phyloP scores from a whole-genome alignment of 257 asterid genomes.

The Lantana camara region DNA sequence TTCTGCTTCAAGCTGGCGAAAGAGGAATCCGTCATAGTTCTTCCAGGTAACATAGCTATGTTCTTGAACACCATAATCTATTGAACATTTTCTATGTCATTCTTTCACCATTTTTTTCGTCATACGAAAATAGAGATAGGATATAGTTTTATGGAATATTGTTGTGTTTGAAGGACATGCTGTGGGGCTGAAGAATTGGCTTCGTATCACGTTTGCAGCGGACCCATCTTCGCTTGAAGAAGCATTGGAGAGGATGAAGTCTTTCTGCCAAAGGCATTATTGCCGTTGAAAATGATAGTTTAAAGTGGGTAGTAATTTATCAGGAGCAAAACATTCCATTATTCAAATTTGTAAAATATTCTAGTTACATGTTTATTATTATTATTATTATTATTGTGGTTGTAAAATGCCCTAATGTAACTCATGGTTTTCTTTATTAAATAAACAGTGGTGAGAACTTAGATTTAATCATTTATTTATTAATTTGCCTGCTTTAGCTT shows the following conservation, averaged over 20 bases:
- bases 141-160: no score
- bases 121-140: no score
- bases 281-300: conserved; percentile 30
- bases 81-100: no score
- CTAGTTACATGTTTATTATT: not conserved
- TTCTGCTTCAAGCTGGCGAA: conserved; percentile 82
- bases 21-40: conserved; percentile 74
- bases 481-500: no score
- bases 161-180: conserved; percentile 54
- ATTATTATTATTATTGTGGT: no score
- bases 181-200: conserved; percentile 79
- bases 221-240: conserved; percentile 67
- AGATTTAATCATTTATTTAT: no score
- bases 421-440: no score
- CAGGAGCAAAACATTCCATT: not conserved
- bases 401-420: no score
- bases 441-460: no score
- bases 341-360: not conserved
- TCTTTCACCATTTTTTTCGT: no score
- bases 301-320: not conserved
- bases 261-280: conserved; percentile 62
- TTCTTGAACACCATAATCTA: no score
- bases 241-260: conserved; percentile 61
- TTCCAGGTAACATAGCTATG: conserved; percentile 73
- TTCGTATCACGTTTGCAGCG: conserved; percentile 70